These are phyloP conservation scores for Camelina hispida DNA, from an alignment of 345 rosid species.

Conservation along the genomic window DNA sequence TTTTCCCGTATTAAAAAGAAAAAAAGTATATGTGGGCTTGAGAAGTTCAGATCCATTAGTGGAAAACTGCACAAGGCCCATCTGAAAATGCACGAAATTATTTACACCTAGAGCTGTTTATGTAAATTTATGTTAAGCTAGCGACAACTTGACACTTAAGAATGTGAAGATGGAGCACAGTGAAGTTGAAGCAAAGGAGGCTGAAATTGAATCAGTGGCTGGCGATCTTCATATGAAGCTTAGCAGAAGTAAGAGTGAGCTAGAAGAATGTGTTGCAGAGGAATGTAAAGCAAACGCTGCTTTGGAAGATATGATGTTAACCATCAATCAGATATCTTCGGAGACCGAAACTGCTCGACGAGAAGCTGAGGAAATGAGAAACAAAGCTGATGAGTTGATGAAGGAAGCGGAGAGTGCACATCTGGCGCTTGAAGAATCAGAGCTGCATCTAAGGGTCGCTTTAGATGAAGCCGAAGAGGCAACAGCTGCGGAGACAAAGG, in stretches of 20 bases:
- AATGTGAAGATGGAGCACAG: constrained; percentile 73
- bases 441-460: constrained; percentile 68
- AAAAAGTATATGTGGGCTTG: too few species aligned
- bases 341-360: constrained; percentile 70
- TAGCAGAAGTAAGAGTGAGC: constrained; percentile 75
- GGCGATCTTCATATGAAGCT: constrained; percentile 85
- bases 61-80: too few species aligned
- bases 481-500: constrained; percentile 67
- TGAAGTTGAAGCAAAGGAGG: constrained; percentile 78
- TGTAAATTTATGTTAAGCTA: too few species aligned
- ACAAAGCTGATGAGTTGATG: constrained; percentile 66
- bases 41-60: too few species aligned
- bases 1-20: too few species aligned
- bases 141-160: too few species aligned
- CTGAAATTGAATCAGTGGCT: constrained; percentile 79
- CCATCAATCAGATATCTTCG: constrained; percentile 67
- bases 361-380: constrained; percentile 82
- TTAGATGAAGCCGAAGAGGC: constrained; percentile 92
- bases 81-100: too few species aligned
- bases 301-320: constrained; percentile 79
- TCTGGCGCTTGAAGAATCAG: constrained; percentile 69
- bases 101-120: too few species aligned
- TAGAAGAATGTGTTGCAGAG: constrained; percentile 64
- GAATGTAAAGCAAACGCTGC: constrained; percentile 71
- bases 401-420: constrained; percentile 69